These are phyloP conservation scores for Paramecium sonneborni DNA, from an alignment of 73 alveolate species.

Conservation along the genomic window DNA sequence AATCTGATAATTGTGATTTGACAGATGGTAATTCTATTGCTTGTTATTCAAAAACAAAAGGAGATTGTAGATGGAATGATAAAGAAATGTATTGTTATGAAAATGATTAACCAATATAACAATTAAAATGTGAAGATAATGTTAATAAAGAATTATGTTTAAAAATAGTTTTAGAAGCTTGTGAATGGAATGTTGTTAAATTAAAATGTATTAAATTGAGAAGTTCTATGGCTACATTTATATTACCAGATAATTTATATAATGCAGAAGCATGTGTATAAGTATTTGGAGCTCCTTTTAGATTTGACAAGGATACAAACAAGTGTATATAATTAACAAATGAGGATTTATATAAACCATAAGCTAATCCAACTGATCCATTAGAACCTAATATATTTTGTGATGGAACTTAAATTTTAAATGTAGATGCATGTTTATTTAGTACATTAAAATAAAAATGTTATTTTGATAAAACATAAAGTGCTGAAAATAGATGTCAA, in stretches of 20 bases:
- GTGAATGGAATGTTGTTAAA: slow-evolving; percentile 35
- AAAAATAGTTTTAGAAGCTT: neutral
- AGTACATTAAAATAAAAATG: neutral
- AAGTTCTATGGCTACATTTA: neutral
- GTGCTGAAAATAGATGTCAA: neutral
- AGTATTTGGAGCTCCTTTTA: neutral
- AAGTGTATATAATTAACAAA: neutral
- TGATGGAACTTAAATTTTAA: neutral
- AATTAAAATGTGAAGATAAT: slow-evolving; percentile 24
- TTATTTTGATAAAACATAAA: neutral
- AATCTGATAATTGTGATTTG: slow-evolving; percentile 7
- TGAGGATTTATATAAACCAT: neutral
- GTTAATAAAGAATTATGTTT: slow-evolving; percentile 14
- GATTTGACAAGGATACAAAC: neutral
- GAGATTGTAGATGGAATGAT: slow-evolving; percentile 25
- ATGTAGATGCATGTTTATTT: slow-evolving; percentile 4
- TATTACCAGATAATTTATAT: neutral
- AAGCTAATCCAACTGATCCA: neutral
- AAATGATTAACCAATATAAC: neutral
- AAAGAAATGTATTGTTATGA: neutral
- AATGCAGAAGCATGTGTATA: slow-evolving; percentile 1
- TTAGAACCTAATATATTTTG: neutral
- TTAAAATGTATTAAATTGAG: neutral
- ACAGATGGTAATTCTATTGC: slow-evolving; percentile 23
- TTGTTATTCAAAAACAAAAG: neutral